Percentiles rank a stretch among this genome's conserved stretches.
Conservation (phyloP, 352 stramenopile genomes). For the Phytopythium vexans region DNA sequence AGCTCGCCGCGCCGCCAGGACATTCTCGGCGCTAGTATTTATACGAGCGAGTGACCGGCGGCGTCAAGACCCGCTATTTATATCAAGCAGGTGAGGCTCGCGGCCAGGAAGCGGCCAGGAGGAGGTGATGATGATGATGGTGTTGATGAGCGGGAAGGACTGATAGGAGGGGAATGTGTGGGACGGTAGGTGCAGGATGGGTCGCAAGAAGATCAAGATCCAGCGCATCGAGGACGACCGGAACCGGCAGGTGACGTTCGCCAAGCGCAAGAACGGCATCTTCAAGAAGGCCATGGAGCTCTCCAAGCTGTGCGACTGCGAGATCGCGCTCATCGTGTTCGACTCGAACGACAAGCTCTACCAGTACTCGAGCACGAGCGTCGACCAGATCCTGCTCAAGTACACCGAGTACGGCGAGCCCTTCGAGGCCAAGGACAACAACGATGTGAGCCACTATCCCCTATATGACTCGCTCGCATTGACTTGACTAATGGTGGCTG, state of each 20-base stretch:
- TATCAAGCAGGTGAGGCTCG: not conserved
- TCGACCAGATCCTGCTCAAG: conserved; percentile 84
- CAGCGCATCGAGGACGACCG: conserved; percentile 83
- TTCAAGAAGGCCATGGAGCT: conserved; percentile 89
- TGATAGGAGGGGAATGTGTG: not conserved
- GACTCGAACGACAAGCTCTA: conserved; percentile 86
- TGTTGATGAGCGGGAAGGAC: not conserved
- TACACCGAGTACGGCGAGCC: conserved; percentile 85
- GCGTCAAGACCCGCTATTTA: conserved; percentile 1
- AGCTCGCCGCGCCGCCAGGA: too few species aligned
- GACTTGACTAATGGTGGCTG: too few species aligned
- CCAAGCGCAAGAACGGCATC: conserved; percentile 82
- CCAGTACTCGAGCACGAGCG: conserved; percentile 78
- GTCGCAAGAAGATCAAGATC: conserved; percentile 89
- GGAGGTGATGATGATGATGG: too few species aligned
- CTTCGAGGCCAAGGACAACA: conserved; percentile 83
- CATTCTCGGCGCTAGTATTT: too few species aligned
- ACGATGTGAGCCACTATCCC: conserved; percentile 45
- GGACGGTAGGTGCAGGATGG: conserved; percentile 28
- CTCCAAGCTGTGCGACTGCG: conserved; percentile 84
- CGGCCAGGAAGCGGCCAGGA: too few species aligned
- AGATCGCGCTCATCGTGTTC: conserved; percentile 86
- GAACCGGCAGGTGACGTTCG: conserved; percentile 83
- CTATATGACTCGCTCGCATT: conserved; percentile 7
- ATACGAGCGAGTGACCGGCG: too few species aligned